Evolutionary conservation across 352 stramenopile species (phyloP), one percentile per base, ranked within the genome.

Genomic region (Globisporangium carolinianum): DNA sequence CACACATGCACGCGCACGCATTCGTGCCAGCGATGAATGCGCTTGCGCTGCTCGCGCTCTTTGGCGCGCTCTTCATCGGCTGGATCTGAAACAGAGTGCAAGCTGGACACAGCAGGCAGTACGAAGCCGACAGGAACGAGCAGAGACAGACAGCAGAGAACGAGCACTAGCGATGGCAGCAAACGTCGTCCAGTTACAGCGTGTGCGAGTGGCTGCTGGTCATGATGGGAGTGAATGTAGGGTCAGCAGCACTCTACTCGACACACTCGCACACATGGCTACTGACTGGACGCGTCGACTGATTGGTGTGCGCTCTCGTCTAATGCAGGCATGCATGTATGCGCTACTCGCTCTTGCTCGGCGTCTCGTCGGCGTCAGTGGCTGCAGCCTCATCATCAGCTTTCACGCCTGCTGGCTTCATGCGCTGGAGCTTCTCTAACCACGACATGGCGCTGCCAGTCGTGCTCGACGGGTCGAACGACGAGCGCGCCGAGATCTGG

Each of bases 361-460:
- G 47, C 55, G 59, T 62, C 36, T 75, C 51, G 48, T 69, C 62
- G 18, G 53, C 35, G 39, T 71, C 68, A 12, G 60, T 53, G 15
- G 57, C 61, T 36, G 65, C 76, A 17, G 62, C 58, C 7, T 57
- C 66, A n/a, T 73, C 65, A 17, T 38, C 66, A 36, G 67, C 50
- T 57, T 77, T 64, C 50, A 82, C 51, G 15, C 82, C 84, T 17
- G 72, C 75, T 15, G 84, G 84, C 69, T 87, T 91, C 84, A 94
- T 94, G 39, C 79, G 83, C 72, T 94, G 82, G 52, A 94, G 72
- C 67, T 90, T 90, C 69, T 94, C 84, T 60, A 94, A 67, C 84
- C 84, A 94, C 60, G 84, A 92, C 55, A 91, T 69, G 49, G 84
- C 82, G 57, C 76, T 89, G 56, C 75, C 76, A 18, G 74, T 86